Percentiles rank a stretch among this genome's conserved stretches.
phyloP scores from a whole-genome alignment of 2,329 filamentous ascomycete species.

The Fusarium aywerte region DNA sequence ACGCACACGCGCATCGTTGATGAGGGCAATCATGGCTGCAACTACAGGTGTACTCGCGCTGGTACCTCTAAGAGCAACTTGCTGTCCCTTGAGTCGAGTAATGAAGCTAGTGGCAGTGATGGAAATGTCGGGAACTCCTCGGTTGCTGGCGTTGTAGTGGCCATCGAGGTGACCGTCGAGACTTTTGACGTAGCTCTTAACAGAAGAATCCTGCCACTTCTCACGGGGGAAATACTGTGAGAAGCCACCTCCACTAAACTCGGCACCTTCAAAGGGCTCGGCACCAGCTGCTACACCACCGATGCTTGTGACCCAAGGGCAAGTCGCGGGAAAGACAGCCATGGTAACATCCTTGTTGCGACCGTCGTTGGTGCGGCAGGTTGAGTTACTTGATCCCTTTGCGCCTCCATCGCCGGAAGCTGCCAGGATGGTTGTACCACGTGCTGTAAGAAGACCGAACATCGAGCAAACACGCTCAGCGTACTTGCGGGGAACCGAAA shows the following conservation, averaged over 20 bases:
- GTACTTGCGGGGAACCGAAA: conserved; percentile 63
- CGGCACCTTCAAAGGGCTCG: conserved; percentile 55
- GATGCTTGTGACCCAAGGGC: conserved; percentile 74
- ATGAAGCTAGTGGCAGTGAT: conserved; percentile 68
- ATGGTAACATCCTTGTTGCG: conserved; percentile 65
- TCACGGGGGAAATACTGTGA: conserved; percentile 61
- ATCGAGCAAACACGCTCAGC: conserved; percentile 63
- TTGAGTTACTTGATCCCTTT: conserved; percentile 58
- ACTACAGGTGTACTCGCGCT: conserved; percentile 66
- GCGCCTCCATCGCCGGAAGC: conserved; percentile 64
- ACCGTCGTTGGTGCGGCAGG: conserved; percentile 69
- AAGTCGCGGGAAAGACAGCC: conserved; percentile 72
- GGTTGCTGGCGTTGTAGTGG: conserved; percentile 58
- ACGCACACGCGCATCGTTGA: conserved; percentile 64
- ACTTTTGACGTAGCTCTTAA: conserved; percentile 54
- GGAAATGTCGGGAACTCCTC: conserved; percentile 63
- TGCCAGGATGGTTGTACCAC: conserved; percentile 63
- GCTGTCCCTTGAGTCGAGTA: conserved; percentile 48
- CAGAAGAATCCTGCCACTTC: conserved; percentile 57
- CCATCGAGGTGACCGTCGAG: conserved; percentile 57
- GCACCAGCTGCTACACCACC: conserved; percentile 63
- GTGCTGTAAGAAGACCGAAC: conserved; percentile 63
- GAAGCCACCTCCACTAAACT: conserved; percentile 64
- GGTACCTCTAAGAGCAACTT: conserved; percentile 54
- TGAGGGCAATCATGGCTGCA: conserved; percentile 63